phyloP scores from a whole-genome alignment of 2,329 filamentous ascomycete species.

The Colletotrichum chlorophyti region DNA sequence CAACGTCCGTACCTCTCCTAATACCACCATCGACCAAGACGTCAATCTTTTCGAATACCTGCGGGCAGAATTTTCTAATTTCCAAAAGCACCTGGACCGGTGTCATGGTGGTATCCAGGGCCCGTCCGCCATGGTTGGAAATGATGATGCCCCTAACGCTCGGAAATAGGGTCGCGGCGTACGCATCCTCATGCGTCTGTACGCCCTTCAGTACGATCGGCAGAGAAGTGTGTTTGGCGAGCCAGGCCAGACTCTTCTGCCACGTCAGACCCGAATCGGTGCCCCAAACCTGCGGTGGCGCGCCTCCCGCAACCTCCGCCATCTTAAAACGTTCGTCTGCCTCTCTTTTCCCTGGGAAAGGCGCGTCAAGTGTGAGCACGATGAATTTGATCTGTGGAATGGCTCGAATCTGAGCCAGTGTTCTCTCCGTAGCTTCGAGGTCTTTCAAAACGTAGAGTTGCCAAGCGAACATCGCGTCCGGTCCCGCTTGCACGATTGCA shows the following conservation, averaged over 20 bases:
- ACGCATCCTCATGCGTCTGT: constrained; percentile 58
- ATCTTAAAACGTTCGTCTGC: constrained; percentile 62
- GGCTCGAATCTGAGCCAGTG: constrained; percentile 63
- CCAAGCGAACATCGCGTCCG: constrained; percentile 81
- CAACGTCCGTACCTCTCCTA: constrained; percentile 58
- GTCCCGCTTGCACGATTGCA: constrained; percentile 73
- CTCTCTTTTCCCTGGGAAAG: constrained; percentile 58
- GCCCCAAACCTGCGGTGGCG: constrained; percentile 17
- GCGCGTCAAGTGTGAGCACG: constrained; percentile 36
- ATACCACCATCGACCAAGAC: constrained; percentile 62
- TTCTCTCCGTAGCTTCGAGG: constrained; percentile 53
- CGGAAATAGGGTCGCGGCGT: constrained; percentile 22
- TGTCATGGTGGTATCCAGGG: constrained; percentile 47
- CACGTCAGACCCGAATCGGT: constrained; percentile 61
- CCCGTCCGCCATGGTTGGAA: constrained; percentile 65
- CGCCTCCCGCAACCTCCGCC: constrained; percentile 45
- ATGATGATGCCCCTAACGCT: constrained; percentile 59
- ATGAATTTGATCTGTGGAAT: constrained; percentile 65
- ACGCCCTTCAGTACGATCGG: constrained; percentile 65
- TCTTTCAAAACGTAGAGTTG: constrained; percentile 86
- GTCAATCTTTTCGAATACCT: constrained; percentile 56
- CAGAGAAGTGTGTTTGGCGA: constrained; percentile 50
- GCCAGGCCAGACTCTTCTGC: constrained; percentile 58
- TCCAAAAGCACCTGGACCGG: constrained; percentile 54
- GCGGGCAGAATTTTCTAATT: constrained; percentile 54